Evolutionary conservation across 495 filamentous ascomycete genomes (phyloP).

Genomic region (Stereocaulon alpinum): DNA sequence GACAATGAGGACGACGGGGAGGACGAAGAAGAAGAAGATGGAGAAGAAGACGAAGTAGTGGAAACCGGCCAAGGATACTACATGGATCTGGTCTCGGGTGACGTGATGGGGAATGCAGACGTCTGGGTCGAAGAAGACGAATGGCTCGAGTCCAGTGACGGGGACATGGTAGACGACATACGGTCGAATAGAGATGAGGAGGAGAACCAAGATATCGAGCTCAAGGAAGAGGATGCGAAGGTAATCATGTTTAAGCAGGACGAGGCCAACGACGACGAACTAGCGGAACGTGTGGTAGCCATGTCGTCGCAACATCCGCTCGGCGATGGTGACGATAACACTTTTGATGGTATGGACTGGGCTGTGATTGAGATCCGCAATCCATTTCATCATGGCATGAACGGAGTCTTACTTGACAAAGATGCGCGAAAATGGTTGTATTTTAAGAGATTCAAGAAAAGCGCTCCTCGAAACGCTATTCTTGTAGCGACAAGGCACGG

Average conservation of each 20-base stretch:
- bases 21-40: background rate
- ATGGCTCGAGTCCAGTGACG: background rate
- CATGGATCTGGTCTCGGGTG: too few species aligned
- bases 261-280: too few species aligned
- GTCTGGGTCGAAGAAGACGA: too few species aligned
- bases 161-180: background rate
- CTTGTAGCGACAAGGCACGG: conserved; percentile 4
- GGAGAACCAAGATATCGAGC: too few species aligned
- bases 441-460: conserved; percentile 5
- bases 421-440: background rate
- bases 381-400: background rate
- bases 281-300: background rate
- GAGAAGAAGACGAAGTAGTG: background rate
- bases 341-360: conserved; percentile 4
- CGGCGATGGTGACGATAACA: background rate
- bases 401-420: background rate
- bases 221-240: too few species aligned
- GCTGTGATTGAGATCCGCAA: conserved; percentile 3
- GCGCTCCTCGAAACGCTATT: background rate
- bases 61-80: background rate
- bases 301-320: background rate
- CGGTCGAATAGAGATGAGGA: too few species aligned
- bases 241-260: too few species aligned
- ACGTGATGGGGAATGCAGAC: too few species aligned
- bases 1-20: too few species aligned